A percentile compares a stretch with the other conserved stretches of the same genome.
Evolutionary conservation across 768 basidiomycete species (phyloP).

Genomic region (Agrocybe chaxingu): DNA sequence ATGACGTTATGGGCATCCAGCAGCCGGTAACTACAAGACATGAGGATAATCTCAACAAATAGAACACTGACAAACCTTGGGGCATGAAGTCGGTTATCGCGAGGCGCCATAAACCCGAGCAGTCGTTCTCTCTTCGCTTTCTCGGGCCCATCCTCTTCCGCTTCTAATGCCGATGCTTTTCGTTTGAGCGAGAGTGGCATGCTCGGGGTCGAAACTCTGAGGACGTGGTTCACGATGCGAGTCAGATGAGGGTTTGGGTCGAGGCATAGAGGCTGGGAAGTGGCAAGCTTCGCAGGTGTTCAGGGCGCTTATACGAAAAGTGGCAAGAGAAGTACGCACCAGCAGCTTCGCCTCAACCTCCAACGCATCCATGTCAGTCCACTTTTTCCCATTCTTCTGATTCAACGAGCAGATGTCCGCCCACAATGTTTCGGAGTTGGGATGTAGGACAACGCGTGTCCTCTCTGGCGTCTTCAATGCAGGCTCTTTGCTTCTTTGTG

Average conservation of each 20-base stretch:
- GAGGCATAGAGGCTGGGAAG: constrained; percentile 72
- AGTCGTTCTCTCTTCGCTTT: constrained; percentile 72
- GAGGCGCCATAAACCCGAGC: constrained; percentile 76
- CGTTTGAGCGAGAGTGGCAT: constrained; percentile 73
- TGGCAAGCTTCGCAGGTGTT: constrained; percentile 52
- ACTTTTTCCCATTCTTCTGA: constrained; percentile 50
- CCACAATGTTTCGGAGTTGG: constrained; percentile 75
- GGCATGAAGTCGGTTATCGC: constrained; percentile 41
- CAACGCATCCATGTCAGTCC: constrained; percentile 71
- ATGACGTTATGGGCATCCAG: constrained; percentile 44
- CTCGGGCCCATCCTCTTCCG: constrained; percentile 75
- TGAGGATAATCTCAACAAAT: not conserved
- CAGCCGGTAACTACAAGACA: constrained; percentile 47
- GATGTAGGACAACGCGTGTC: constrained; percentile 74
- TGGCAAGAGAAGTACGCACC: constrained; percentile 38
- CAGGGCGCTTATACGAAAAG: constrained; percentile 2
- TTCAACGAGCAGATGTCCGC: constrained; percentile 74
- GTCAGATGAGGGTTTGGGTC: constrained; percentile 77
- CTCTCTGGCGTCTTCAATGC: constrained; percentile 53
- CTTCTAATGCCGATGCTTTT: constrained; percentile 66
- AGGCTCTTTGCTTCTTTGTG: constrained; percentile 54
- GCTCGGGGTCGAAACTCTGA: constrained; percentile 71
- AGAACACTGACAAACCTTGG: constrained; percentile 41
- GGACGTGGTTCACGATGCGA: constrained; percentile 71
- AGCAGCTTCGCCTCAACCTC: constrained; percentile 73